Conservation (phyloP, 2,329 filamentous ascomycete genomes). For the Clonostachys byssicola region DNA sequence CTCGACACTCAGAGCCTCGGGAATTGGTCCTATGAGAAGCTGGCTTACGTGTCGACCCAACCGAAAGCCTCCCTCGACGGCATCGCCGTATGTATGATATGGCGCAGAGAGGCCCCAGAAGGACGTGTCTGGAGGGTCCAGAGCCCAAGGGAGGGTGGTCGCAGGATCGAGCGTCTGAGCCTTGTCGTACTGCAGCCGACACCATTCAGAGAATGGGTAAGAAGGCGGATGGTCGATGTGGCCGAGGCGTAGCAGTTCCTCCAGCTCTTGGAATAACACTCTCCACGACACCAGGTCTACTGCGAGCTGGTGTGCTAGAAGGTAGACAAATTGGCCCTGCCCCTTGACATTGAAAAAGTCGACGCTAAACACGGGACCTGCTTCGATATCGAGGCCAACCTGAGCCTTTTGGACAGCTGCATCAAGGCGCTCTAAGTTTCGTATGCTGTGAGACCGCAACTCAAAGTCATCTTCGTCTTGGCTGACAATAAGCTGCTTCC, state of each 20-base stretch:
- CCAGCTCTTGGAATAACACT: not conserved
- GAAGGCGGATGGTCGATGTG: constrained; percentile 3
- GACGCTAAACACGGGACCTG: constrained; percentile 9
- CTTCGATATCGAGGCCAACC: constrained; percentile 1
- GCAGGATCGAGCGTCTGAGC: not conserved
- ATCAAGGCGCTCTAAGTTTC: not conserved
- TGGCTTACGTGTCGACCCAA: constrained; percentile 8
- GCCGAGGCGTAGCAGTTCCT: constrained; percentile 3
- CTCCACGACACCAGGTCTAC: not conserved
- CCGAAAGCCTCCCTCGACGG: constrained; percentile 7
- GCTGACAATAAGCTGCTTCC: not conserved
- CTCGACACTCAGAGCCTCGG: constrained; percentile 18
- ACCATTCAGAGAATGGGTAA: constrained; percentile 19
- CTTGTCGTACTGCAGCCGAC: not conserved
- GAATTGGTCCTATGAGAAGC: constrained; percentile 9
- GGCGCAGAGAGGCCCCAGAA: constrained; percentile 14
- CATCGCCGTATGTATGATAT: constrained; percentile 11
- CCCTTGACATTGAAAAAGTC: not conserved
- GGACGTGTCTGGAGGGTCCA: constrained; percentile 8
- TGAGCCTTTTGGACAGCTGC: not conserved
- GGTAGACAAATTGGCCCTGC: not conserved
- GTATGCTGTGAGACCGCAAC: constrained; percentile 1
- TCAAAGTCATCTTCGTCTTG: constrained; percentile 1
- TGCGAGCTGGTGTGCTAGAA: not conserved
- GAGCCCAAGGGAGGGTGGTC: not conserved